A percentile compares a stretch with the other conserved stretches of the same genome.
phyloP scores from a whole-genome alignment of 495 filamentous ascomycete species.

The Xylaria curta region DNA sequence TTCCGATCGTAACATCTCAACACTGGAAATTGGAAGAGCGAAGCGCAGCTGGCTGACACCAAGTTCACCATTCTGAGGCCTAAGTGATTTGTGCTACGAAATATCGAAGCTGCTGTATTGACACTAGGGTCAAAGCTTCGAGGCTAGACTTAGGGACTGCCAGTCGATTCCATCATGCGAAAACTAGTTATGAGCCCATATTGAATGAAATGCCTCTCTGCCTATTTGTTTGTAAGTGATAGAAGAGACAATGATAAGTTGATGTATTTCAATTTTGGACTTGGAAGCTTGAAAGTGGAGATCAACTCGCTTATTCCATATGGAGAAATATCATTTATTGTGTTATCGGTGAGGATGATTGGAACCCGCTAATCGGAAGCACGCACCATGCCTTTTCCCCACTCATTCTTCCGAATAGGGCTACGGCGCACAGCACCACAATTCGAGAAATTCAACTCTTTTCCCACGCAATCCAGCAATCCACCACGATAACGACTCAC shows the following conservation, averaged over 20 bases:
- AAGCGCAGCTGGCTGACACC: no score
- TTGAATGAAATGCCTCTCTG: no score
- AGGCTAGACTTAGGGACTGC: background rate
- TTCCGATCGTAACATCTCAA: no score
- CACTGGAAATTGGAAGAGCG: no score
- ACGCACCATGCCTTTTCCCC: background rate
- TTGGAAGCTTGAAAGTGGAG: background rate
- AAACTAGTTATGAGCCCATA: no score
- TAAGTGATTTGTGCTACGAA: no score
- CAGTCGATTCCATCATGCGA: no score
- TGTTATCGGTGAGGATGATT: background rate
- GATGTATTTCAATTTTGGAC: background rate
- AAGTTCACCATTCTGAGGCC: no score
- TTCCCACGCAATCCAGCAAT: conserved; percentile 17
- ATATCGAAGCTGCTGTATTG: no score
- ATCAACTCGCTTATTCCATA: background rate
- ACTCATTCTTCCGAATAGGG: conserved; percentile 23
- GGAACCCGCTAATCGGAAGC: background rate
- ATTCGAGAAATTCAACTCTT: conserved; percentile 23
- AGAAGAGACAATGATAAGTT: background rate
- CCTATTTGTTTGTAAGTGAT: background rate
- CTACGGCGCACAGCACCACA: conserved; percentile 28
- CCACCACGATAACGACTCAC: conserved; percentile 17
- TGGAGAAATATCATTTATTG: background rate
- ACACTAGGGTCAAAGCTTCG: background rate